Evolutionary conservation across 192 early-diverging fungal genomes (phyloP).

Genomic region (Coemansia sp.): DNA sequence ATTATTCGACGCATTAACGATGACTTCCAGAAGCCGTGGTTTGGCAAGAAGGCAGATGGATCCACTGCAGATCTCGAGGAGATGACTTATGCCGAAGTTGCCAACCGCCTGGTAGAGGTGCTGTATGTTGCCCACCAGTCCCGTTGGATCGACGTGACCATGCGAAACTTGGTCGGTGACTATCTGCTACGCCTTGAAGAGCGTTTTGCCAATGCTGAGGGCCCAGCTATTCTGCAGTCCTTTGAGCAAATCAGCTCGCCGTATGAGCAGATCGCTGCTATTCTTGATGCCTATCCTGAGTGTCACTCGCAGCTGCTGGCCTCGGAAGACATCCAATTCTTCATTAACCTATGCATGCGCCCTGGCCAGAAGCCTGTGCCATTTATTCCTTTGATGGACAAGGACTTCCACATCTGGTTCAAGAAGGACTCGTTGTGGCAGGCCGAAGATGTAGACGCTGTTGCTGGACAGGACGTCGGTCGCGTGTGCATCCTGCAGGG

Average conservation of each 20-base stretch:
- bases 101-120: conserved; percentile 76
- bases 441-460: conserved; percentile 86
- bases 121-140: conserved; percentile 73
- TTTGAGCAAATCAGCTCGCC: conserved; percentile 29
- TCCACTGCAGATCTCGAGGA: conserved; percentile 76
- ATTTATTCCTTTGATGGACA: conserved; percentile 89
- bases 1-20: conserved; percentile 86
- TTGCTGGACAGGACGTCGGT: conserved; percentile 82
- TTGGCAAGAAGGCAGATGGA: conserved; percentile 80
- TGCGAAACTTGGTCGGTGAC: conserved; percentile 82
- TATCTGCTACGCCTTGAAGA: conserved; percentile 85
- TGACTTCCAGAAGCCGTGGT: conserved; percentile 97
- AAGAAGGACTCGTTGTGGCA: conserved; percentile 99
- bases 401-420: conserved; percentile 96
- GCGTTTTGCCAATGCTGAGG: conserved; percentile 60
- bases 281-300: conserved; percentile 23
- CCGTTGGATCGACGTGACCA: conserved; percentile 84
- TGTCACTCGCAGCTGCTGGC: conserved; percentile 45
- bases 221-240: conserved; percentile 24
- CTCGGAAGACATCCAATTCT: conserved; percentile 45
- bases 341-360: conserved; percentile 44
- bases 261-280: conserved; percentile 31
- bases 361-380: conserved; percentile 87
- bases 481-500: conserved; percentile 91
- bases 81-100: conserved; percentile 93